phyloP scores from a whole-genome alignment of 2,329 filamentous ascomycete species.

The Verticillium zaregamsianum region DNA sequence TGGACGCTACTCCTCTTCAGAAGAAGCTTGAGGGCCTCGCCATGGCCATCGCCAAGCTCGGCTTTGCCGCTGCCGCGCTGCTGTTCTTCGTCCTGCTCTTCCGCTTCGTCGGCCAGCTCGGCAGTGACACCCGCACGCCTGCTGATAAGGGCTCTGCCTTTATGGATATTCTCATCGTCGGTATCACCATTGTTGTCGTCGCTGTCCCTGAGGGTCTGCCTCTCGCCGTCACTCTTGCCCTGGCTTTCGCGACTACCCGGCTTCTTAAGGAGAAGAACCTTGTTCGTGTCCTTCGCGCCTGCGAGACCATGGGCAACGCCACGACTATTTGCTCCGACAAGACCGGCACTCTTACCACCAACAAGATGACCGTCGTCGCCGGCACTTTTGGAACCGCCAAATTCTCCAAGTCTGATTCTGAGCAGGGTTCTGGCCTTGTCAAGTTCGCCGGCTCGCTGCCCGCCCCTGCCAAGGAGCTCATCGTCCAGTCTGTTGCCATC shows the following conservation, averaged over 20 bases:
- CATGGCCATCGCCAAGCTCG: conserved; percentile 39
- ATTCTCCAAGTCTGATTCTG: conserved; percentile 27
- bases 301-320: conserved; percentile 69
- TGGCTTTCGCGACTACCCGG: conserved; percentile 65
- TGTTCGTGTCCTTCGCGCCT: conserved; percentile 62
- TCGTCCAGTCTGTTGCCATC: conserved; percentile 44
- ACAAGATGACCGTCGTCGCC: conserved; percentile 71
- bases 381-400: conserved; percentile 53
- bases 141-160: conserved; percentile 56
- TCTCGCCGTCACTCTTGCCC: conserved; percentile 62
- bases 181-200: conserved; percentile 63
- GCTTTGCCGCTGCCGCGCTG: conserved; percentile 64
- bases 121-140: conserved; percentile 39
- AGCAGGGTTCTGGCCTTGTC: conserved; percentile 16
- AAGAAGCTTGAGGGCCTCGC: conserved; percentile 44
- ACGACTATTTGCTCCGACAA: conserved; percentile 76
- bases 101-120: conserved; percentile 65
- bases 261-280: conserved; percentile 70
- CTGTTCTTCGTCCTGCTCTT: conserved; percentile 76
- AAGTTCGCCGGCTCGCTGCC: conserved; percentile 17
- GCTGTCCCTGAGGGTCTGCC: conserved; percentile 64
- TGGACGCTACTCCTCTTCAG: conserved; percentile 50
- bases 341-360: conserved; percentile 62
- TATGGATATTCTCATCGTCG: conserved; percentile 60
- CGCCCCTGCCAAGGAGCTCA: conserved; percentile 23